A percentile compares a stretch with the other conserved stretches of the same genome.
phyloP scores from a whole-genome alignment of 306 rosid species.

The Cucurbita ficifolia region DNA sequence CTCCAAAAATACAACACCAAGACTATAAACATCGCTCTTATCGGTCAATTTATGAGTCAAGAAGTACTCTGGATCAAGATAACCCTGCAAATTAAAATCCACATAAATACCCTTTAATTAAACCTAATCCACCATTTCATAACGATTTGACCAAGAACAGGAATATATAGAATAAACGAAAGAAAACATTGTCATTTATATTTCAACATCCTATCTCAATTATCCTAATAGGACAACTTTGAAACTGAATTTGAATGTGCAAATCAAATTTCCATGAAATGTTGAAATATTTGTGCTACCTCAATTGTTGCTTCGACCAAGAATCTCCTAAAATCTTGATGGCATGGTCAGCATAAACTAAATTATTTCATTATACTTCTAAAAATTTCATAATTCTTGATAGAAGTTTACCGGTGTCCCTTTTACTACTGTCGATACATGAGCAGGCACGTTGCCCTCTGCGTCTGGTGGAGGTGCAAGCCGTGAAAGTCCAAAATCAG shows the following conservation, averaged over 20 bases:
- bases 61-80: slow-evolving; percentile 95
- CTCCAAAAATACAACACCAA: slow-evolving; percentile 82
- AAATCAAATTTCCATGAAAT: not conserved
- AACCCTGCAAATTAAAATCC: slow-evolving; percentile 39
- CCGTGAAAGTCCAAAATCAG: slow-evolving; percentile 97
- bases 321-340: not conserved
- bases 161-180: not conserved
- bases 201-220: not conserved
- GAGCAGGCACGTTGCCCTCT: slow-evolving; percentile 59
- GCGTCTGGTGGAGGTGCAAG: slow-evolving; percentile 82
- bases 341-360: not conserved
- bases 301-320: not conserved
- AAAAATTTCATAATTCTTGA: not conserved
- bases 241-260: not conserved
- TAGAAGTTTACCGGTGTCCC: slow-evolving; percentile 76
- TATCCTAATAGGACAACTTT: not conserved
- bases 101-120: not conserved
- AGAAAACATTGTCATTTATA: not conserved
- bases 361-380: not conserved
- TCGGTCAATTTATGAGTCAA: slow-evolving; percentile 78
- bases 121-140: not conserved
- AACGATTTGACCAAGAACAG: not conserved
- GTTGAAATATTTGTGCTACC: not conserved
- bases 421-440: slow-evolving; percentile 86
- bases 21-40: slow-evolving; percentile 92